These are phyloP conservation scores for Dipodascopsis uninucleata DNA, from an alignment of 805 yeast genomes.

Conservation along the genomic window DNA sequence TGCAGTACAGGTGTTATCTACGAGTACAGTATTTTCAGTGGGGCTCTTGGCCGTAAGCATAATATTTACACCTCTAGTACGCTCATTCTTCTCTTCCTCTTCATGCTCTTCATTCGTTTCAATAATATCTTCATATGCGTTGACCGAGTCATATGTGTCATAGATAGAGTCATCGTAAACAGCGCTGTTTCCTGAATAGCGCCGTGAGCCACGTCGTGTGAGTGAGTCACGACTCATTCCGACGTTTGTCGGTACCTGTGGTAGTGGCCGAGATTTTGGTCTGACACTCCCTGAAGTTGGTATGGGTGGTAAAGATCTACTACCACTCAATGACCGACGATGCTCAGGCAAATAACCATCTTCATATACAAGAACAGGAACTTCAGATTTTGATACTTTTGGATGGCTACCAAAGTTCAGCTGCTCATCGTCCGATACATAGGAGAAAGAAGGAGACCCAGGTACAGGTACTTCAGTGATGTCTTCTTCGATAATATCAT, in stretches of 20 bases:
- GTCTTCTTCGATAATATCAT: neutral
- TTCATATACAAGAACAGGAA: conserved; percentile 1
- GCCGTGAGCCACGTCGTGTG: neutral
- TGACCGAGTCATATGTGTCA: neutral
- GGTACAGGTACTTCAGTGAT: neutral
- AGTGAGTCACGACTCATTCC: neutral
- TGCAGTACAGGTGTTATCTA: too few species aligned
- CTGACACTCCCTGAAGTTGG: neutral
- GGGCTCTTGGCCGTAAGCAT: neutral
- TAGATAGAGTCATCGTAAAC: neutral
- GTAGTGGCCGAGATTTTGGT: conserved; percentile 18
- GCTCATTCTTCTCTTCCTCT: conserved; percentile 2
- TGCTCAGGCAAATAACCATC: too few species aligned
- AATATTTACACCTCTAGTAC: neutral
- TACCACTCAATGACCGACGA: conserved; percentile 15
- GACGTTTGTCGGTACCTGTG: conserved; percentile 10
- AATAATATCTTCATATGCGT: neutral
- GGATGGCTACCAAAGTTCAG: neutral
- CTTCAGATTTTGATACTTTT: conserved; percentile 10
- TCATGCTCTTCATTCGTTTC: neutral
- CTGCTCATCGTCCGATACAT: neutral
- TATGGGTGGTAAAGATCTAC: conserved; percentile 12
- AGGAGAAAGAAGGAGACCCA: neutral
- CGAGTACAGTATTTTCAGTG: too few species aligned
- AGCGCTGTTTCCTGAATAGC: too few species aligned